Evolutionary conservation across 1,139 yeast genomes (phyloP).

Genomic region (Meyerozyma smithsonii): DNA sequence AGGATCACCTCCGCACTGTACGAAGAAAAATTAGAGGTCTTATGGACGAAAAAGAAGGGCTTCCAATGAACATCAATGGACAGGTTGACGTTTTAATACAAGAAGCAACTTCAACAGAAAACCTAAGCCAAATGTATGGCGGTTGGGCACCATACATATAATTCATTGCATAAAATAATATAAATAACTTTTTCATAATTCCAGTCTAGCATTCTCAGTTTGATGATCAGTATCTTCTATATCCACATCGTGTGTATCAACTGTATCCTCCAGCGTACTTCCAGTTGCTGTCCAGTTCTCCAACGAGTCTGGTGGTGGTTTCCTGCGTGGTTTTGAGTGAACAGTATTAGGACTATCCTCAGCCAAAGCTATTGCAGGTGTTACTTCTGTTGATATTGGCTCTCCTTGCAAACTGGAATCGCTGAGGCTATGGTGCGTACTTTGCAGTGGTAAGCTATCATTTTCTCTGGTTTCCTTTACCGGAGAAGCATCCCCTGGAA

Average conservation of each 20-base stretch:
- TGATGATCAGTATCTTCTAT: too few species aligned
- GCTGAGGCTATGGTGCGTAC: not conserved
- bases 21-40: slow-evolving; percentile 79
- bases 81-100: slow-evolving; percentile 88
- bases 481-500: not conserved
- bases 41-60: slow-evolving; percentile 72
- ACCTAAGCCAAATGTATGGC: slow-evolving; percentile 80
- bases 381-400: not conserved
- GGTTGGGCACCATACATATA: slow-evolving; percentile 83
- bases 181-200: not conserved
- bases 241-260: not conserved
- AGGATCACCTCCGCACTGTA: slow-evolving; percentile 68
- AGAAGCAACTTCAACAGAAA: slow-evolving; percentile 70
- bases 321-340: not conserved
- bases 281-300: too few species aligned
- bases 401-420: not conserved
- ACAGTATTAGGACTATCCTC: not conserved
- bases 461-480: not conserved
- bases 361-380: not conserved
- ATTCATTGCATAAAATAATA: not conserved
- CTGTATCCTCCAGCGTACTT: not conserved
- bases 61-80: slow-evolving; percentile 86
- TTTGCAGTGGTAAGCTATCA: too few species aligned
- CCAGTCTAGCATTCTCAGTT: too few species aligned
- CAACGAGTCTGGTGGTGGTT: not conserved